Evolutionary conservation across 495 filamentous ascomycete genomes (phyloP).

Genomic region (Aspergillus homomorphus): DNA sequence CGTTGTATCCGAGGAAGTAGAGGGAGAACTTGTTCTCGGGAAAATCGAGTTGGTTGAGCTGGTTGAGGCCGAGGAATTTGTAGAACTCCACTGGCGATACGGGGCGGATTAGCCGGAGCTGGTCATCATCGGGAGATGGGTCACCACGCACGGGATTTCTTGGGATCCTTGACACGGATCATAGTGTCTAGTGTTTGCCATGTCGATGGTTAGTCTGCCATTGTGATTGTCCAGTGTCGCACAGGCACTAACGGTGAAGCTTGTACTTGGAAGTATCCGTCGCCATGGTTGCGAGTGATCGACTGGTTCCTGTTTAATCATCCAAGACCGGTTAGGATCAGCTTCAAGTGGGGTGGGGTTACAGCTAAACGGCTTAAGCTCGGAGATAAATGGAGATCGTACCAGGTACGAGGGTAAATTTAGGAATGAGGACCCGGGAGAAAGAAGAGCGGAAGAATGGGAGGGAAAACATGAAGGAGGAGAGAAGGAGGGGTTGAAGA

Average conservation of each 20-base stretch:
- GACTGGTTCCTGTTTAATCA: conserved; percentile 21
- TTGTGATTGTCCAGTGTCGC: not conserved
- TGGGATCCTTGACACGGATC: conserved; percentile 93
- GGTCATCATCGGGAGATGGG: not conserved
- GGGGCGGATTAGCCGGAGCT: not conserved
- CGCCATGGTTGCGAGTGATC: conserved; percentile 62
- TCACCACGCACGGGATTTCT: conserved; percentile 58
- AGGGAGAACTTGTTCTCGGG: conserved; percentile 86
- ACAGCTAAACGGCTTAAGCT: not conserved
- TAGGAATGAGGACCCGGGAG: conserved; percentile 29
- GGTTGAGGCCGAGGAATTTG: conserved; percentile 83
- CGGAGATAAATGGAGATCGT: conserved; percentile 4
- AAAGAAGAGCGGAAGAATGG: conserved; percentile 18
- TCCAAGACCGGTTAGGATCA: conserved; percentile 20
- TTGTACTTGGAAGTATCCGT: conserved; percentile 81
- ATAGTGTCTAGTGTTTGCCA: conserved; percentile 48
- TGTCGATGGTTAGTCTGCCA: conserved; percentile 5
- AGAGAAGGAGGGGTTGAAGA: conserved; percentile 5
- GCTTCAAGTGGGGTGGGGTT: conserved; percentile 14
- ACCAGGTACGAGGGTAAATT: conserved; percentile 23
- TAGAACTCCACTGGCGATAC: conserved; percentile 74
- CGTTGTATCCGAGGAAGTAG: conserved; percentile 56
- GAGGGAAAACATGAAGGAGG: conserved; percentile 17
- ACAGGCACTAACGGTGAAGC: conserved; percentile 67
- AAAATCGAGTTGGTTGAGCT: conserved; percentile 71